Percentiles rank a stretch among this genome's conserved stretches.
Conservation (phyloP, 1,139 yeast genomes). For the Kodamaea arcana region DNA sequence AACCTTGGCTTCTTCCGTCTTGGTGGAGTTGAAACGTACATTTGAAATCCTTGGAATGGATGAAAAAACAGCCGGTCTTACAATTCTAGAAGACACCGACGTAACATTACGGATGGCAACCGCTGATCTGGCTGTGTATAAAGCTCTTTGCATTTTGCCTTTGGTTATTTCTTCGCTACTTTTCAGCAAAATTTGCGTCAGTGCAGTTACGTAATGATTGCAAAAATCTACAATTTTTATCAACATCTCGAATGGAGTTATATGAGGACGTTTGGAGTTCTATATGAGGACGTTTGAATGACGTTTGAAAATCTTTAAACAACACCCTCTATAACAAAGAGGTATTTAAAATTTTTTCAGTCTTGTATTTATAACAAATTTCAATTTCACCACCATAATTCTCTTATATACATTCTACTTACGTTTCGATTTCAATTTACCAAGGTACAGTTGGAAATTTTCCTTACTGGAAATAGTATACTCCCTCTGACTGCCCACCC, state of each 20-base stretch:
- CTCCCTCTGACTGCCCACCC: neutral
- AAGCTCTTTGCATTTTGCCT: conserved; percentile 29
- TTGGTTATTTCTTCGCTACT: neutral
- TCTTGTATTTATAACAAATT: too few relatives aligned
- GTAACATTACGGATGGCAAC: conserved; percentile 16
- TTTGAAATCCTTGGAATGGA: conserved; percentile 12
- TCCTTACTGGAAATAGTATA: conserved; percentile 8
- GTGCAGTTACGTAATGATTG: neutral
- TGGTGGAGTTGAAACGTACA: conserved; percentile 23
- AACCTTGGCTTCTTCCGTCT: conserved; percentile 10
- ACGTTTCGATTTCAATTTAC: conserved; percentile 9
- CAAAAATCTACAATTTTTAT: too few relatives aligned
- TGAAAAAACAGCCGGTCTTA: conserved; percentile 12
- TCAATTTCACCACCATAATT: too few relatives aligned
- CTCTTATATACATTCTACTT: too few relatives aligned
- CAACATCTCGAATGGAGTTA: too few relatives aligned
- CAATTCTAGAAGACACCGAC: conserved; percentile 14
- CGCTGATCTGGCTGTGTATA: conserved; percentile 22
- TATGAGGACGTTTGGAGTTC: too few relatives aligned
- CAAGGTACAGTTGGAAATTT: conserved; percentile 11
- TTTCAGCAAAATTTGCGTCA: conserved; percentile 2
- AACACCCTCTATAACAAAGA: too few relatives aligned
- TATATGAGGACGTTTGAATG: too few relatives aligned
- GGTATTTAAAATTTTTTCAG: too few relatives aligned
- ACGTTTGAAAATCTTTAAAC: too few relatives aligned